Conservation (phyloP, 2,329 filamentous ascomycete genomes). For the Colletotrichum australisinense region DNA sequence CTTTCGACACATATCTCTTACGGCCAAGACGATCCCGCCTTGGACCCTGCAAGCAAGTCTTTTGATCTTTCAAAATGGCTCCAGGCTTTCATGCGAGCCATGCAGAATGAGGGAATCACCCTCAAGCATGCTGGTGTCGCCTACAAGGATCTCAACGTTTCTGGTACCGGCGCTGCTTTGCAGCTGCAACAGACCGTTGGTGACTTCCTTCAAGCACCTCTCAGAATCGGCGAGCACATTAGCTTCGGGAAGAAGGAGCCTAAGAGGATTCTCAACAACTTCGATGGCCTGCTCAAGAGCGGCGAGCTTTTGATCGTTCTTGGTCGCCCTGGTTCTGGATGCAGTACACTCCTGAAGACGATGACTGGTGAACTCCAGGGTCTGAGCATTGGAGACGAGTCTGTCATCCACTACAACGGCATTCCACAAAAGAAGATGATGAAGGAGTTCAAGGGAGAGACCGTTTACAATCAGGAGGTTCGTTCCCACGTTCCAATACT, state of each 20-base stretch:
- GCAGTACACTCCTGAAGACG: slow-evolving; percentile 72
- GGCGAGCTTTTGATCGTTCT: slow-evolving; percentile 78
- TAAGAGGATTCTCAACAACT: slow-evolving; percentile 72
- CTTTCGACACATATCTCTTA: slow-evolving; percentile 22
- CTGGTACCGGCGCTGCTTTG: slow-evolving; percentile 73
- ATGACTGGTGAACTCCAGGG: slow-evolving; percentile 71
- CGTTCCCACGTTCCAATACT: not conserved
- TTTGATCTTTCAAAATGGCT: slow-evolving; percentile 58
- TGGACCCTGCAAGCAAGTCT: slow-evolving; percentile 50
- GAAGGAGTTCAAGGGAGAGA: slow-evolving; percentile 72
- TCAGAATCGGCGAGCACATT: slow-evolving; percentile 68
- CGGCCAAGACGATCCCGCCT: slow-evolving; percentile 42
- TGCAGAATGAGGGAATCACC: slow-evolving; percentile 67
- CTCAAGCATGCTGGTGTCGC: slow-evolving; percentile 68
- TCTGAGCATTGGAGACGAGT: slow-evolving; percentile 60
- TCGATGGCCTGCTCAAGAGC: slow-evolving; percentile 71
- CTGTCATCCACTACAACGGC: slow-evolving; percentile 72
- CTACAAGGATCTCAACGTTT: slow-evolving; percentile 74
- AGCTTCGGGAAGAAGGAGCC: slow-evolving; percentile 55
- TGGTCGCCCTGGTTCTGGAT: slow-evolving; percentile 73
- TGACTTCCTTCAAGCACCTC: slow-evolving; percentile 67
- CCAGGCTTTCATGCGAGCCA: slow-evolving; percentile 48
- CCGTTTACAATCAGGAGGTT: slow-evolving; percentile 81
- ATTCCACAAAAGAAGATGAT: slow-evolving; percentile 64
- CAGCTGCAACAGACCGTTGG: slow-evolving; percentile 77